Evolutionary conservation across 768 basidiomycete species (phyloP).

Genomic region (Leccinum obscurum): DNA sequence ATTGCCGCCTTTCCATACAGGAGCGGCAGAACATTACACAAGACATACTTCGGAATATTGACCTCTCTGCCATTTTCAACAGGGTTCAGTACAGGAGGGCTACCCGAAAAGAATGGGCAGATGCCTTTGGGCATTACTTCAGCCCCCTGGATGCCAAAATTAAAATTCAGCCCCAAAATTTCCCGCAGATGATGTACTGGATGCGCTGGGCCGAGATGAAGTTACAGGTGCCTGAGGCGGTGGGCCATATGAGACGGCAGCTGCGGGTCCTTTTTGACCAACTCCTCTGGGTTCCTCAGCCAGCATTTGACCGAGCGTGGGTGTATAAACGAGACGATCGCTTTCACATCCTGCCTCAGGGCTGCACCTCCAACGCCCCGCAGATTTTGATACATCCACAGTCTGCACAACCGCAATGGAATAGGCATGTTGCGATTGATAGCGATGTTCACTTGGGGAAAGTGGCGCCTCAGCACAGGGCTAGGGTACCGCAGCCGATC

Average conservation of each 20-base stretch:
- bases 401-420: neutral
- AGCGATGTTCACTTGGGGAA: neutral
- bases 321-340: neutral
- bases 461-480: neutral
- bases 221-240: neutral
- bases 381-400: conserved; percentile 1
- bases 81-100: conserved; percentile 1
- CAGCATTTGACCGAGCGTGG: conserved; percentile 1
- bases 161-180: conserved; percentile 2
- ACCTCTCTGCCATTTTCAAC: neutral
- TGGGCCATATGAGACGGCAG: neutral
- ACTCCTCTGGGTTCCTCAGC: conserved; percentile 4
- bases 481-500: neutral
- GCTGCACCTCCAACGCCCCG: conserved; percentile 1
- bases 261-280: conserved; percentile 3
- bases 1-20: conserved; percentile 2
- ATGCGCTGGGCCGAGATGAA: conserved; percentile 6
- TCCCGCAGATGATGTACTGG: conserved; percentile 6
- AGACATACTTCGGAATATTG: neutral
- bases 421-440: neutral
- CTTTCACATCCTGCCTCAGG: neutral
- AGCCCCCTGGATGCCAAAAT: neutral
- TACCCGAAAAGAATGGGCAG: conserved; percentile 1
- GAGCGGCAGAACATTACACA: neutral
- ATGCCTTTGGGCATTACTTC: conserved; percentile 2